Evolutionary conservation across 2,329 filamentous ascomycete species (phyloP).

Genomic region (Dothistroma pini): DNA sequence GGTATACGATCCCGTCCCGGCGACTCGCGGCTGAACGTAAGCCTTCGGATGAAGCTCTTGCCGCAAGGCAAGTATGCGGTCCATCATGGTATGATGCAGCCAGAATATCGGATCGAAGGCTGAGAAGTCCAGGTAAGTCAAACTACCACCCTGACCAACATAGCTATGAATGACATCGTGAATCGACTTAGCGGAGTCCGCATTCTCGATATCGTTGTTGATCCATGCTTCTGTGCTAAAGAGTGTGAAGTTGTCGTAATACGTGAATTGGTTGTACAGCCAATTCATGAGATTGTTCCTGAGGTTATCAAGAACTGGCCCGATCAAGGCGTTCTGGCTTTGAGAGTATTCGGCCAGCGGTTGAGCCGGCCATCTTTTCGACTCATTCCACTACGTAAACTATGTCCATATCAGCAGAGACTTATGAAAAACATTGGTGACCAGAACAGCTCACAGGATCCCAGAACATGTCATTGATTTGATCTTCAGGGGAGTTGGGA

Average conservation of each 20-base stretch:
- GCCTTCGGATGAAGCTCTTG: conserved; percentile 65
- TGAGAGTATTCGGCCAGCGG: conserved; percentile 40
- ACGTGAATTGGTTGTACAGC: conserved; percentile 64
- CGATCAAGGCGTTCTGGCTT: conserved; percentile 60
- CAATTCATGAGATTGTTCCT: conserved; percentile 56
- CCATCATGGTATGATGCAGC: conserved; percentile 70
- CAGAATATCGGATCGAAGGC: conserved; percentile 79
- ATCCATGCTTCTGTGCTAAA: conserved; percentile 67
- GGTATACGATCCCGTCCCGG: conserved; percentile 58
- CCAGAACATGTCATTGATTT: conserved; percentile 53
- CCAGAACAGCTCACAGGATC: conserved; percentile 51
- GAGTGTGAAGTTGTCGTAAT: conserved; percentile 62
- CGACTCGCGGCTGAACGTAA: conserved; percentile 58
- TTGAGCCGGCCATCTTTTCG: conserved; percentile 54
- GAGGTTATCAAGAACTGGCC: conserved; percentile 49
- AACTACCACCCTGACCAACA: conserved; percentile 60
- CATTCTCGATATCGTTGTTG: conserved; percentile 42
- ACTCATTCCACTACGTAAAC: conserved; percentile 59
- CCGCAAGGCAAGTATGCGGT: conserved; percentile 74
- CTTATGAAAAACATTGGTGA: too few species aligned
- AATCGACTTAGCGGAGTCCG: conserved; percentile 56
- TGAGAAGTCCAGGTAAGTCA: conserved; percentile 66
- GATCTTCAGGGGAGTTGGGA: conserved; percentile 49
- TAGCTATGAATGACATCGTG: conserved; percentile 51
- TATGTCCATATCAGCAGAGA: conserved; percentile 33